A percentile compares a stretch with the other conserved stretches of the same genome.
Evolutionary conservation across 2,329 filamentous ascomycete genomes (phyloP).

Genomic region (Dactylellina leptospora): DNA sequence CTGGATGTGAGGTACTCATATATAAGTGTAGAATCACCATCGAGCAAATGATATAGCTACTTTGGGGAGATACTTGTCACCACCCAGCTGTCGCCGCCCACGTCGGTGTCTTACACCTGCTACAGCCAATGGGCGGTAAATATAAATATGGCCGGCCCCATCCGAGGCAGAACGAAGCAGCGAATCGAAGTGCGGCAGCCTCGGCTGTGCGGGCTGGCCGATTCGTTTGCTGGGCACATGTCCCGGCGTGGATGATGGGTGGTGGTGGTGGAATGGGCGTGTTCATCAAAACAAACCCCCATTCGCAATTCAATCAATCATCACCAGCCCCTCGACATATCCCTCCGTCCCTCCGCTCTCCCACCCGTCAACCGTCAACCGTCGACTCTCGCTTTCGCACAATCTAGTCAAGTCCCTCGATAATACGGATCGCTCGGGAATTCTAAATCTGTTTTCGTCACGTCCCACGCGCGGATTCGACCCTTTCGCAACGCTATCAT

Average conservation of each 20-base stretch:
- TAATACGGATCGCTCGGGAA: slow-evolving; percentile 26
- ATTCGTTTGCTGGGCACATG: not conserved
- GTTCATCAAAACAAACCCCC: slow-evolving; percentile 11
- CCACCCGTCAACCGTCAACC: not conserved
- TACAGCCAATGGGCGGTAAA: no score
- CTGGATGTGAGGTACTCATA: no score
- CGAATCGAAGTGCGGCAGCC: not conserved
- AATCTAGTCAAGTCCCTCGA: not conserved
- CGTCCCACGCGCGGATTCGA: slow-evolving; percentile 14
- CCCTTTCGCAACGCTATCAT: slow-evolving; percentile 13
- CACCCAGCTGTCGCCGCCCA: no score
- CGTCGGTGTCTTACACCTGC: no score
- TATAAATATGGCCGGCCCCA: slow-evolving; percentile 4
- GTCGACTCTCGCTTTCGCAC: not conserved
- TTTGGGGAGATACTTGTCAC: no score
- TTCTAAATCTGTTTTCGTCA: slow-evolving; percentile 42
- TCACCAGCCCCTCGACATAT: slow-evolving; percentile 2
- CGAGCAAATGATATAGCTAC: no score
- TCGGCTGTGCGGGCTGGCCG: slow-evolving; percentile 1
- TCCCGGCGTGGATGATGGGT: no score
- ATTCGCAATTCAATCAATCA: not conserved
- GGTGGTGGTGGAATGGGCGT: slow-evolving; percentile 6
- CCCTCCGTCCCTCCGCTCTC: slow-evolving; percentile 11
- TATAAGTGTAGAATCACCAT: no score
- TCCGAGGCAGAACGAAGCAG: not conserved